Evolutionary conservation across 352 stramenopile genomes (phyloP).

Genomic region (Aphanomyces stellatus): DNA sequence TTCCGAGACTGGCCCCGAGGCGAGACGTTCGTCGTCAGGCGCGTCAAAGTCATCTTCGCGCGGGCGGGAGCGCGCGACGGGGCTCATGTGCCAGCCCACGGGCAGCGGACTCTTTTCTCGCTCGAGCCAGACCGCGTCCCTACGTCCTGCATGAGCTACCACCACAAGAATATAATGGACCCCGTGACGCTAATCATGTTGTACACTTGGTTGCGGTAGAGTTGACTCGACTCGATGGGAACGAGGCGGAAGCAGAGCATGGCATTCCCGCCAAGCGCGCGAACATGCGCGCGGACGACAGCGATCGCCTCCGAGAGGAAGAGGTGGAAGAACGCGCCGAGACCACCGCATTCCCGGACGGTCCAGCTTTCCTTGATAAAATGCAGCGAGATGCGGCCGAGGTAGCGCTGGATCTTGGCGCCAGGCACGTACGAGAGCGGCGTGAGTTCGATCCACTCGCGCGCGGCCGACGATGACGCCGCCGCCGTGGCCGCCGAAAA

Average conservation of each 20-base stretch:
- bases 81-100: conserved; percentile 16
- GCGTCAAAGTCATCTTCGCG: conserved; percentile 3
- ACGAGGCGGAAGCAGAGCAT: conserved; percentile 83
- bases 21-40: background rate
- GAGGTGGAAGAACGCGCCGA: conserved; percentile 81
- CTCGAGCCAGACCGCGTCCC: conserved; percentile 15
- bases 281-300: conserved; percentile 77
- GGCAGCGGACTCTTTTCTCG: conserved; percentile 14
- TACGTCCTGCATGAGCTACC: background rate
- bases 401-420: conserved; percentile 60
- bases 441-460: conserved; percentile 81
- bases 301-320: conserved; percentile 83
- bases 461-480: conserved; percentile 41
- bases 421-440: conserved; percentile 69
- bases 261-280: conserved; percentile 71
- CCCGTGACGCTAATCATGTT: conserved; percentile 89
- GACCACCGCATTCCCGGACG: conserved; percentile 72
- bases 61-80: background rate
- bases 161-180: conserved; percentile 55
- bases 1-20: background rate
- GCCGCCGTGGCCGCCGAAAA: conserved; percentile 12
- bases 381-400: conserved; percentile 80
- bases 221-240: conserved; percentile 79
- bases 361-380: conserved; percentile 89
- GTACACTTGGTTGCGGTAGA: conserved; percentile 87